Percentiles rank a stretch among this genome's conserved stretches.
These are phyloP conservation scores for Ogataea salicorniae DNA, from an alignment of 805 yeast genomes.

Conservation along the genomic window DNA sequence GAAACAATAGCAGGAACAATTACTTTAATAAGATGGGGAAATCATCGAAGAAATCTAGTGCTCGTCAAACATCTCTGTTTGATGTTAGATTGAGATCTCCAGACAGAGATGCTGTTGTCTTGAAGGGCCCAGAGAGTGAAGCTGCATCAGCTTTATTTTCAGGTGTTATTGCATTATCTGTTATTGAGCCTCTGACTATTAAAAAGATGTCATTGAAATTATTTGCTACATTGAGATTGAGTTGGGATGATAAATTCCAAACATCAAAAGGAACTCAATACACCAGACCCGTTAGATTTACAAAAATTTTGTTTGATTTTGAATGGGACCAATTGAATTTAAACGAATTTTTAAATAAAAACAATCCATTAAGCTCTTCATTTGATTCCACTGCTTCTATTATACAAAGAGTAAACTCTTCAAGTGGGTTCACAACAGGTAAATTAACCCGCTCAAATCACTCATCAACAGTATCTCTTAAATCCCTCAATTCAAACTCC, in stretches of 20 bases:
- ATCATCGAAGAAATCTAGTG: constrained; percentile 14
- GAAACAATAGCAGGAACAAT: not conserved
- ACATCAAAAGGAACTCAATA: constrained; percentile 38
- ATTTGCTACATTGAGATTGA: constrained; percentile 60
- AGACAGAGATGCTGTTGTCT: constrained; percentile 73
- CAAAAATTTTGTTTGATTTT: constrained; percentile 66
- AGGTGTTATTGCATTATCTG: constrained; percentile 74
- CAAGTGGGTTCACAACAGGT: constrained; percentile 27
- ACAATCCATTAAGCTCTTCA: constrained; percentile 17
- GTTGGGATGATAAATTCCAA: constrained; percentile 53
- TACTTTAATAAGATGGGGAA: constrained; percentile 10
- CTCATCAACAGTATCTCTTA: constrained; percentile 41
- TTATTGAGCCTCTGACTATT: constrained; percentile 68
- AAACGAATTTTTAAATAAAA: constrained; percentile 29
- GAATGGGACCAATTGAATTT: constrained; percentile 69
- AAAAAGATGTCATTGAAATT: constrained; percentile 60
- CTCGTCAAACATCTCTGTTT: constrained; percentile 30
- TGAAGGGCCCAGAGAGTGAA: constrained; percentile 73
- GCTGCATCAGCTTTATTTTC: constrained; percentile 72
- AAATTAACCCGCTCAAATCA: constrained; percentile 31
- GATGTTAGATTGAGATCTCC: constrained; percentile 56
- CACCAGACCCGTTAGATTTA: constrained; percentile 46
- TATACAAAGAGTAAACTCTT: constrained; percentile 6
- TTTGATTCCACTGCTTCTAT: constrained; percentile 9
- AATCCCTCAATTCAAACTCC: constrained; percentile 26